phyloP scores from a whole-genome alignment of 805 yeast species.

The Debaryomyces tyrocola region DNA sequence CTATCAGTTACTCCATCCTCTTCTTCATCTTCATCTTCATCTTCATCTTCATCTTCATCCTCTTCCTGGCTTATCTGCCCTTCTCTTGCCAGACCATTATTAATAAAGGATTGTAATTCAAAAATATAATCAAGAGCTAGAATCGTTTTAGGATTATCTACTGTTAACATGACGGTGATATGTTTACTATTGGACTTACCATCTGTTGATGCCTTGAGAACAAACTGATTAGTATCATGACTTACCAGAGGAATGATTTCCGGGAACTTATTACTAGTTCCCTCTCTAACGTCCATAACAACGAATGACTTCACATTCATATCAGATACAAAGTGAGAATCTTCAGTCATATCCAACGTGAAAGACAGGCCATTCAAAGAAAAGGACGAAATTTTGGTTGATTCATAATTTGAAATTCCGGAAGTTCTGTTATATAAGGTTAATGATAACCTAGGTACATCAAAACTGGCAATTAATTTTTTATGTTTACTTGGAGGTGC shows the following conservation, averaged over 20 bases:
- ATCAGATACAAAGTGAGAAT: constrained; percentile 58
- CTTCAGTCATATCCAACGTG: constrained; percentile 49
- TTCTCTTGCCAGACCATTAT: constrained; percentile 40
- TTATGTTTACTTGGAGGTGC: constrained; percentile 28
- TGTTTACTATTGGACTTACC: constrained; percentile 39
- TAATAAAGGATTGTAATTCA: constrained; percentile 67
- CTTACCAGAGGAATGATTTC: constrained; percentile 75
- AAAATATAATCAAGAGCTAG: constrained; percentile 84
- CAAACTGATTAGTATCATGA: constrained; percentile 68
- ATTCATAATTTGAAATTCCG: constrained; percentile 29
- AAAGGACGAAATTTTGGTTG: constrained; percentile 32
- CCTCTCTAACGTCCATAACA: constrained; percentile 69
- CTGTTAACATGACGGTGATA: constrained; percentile 53
- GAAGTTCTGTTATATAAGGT: constrained; percentile 57
- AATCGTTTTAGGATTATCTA: constrained; percentile 79
- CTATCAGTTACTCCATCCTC: background rate
- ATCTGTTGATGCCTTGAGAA: constrained; percentile 50
- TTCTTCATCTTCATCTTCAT: constrained; percentile 1
- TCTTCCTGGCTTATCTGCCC: constrained; percentile 10
- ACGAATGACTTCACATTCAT: constrained; percentile 70
- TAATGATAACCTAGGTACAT: constrained; percentile 63
- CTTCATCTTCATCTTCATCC: constrained; percentile 16
- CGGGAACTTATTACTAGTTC: constrained; percentile 66
- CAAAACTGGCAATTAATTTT: constrained; percentile 50
- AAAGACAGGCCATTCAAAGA: constrained; percentile 61